Conservation (phyloP, 441 rosid species). For the Populus hybrid region DNA sequence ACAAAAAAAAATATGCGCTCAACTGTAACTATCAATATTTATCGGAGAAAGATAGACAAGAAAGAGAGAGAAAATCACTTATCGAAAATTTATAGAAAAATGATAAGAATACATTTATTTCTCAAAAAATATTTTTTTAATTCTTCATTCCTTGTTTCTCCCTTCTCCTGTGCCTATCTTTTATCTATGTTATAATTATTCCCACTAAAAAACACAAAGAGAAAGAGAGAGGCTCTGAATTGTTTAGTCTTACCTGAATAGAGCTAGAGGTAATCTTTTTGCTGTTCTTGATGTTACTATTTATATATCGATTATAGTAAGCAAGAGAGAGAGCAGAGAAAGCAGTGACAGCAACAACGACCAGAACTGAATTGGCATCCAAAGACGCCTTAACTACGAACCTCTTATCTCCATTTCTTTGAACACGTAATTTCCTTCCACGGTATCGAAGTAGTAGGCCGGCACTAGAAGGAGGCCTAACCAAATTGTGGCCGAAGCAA, state of each 20-base stretch:
- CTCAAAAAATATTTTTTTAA: background rate
- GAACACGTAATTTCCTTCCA: slow-evolving; percentile 25
- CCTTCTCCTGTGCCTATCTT: background rate
- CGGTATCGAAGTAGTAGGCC: slow-evolving; percentile 24
- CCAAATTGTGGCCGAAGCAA: slow-evolving; percentile 32
- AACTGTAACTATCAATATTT: background rate
- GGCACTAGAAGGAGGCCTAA: slow-evolving; percentile 42
- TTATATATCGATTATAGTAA: slow-evolving; percentile 34
- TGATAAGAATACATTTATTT: background rate
- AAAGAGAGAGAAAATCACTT: background rate
- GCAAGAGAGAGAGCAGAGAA: slow-evolving; percentile 38
- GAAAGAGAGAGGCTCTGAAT: background rate
- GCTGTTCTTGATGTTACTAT: slow-evolving; percentile 18
- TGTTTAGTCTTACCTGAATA: slow-evolving; percentile 22
- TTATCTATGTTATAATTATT: too few relatives aligned
- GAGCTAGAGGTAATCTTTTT: slow-evolving; percentile 14
- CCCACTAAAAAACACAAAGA: background rate
- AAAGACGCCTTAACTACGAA: slow-evolving; percentile 52
- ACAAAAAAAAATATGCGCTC: too few relatives aligned
- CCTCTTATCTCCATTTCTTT: slow-evolving; percentile 29
- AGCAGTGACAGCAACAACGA: slow-evolving; percentile 61
- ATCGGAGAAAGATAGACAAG: background rate
- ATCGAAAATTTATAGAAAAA: background rate
- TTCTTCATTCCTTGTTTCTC: background rate
- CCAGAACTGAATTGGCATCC: slow-evolving; percentile 38